Conservation (phyloP, 176 grass and related monocot genomes). For the Carex pumila region DNA sequence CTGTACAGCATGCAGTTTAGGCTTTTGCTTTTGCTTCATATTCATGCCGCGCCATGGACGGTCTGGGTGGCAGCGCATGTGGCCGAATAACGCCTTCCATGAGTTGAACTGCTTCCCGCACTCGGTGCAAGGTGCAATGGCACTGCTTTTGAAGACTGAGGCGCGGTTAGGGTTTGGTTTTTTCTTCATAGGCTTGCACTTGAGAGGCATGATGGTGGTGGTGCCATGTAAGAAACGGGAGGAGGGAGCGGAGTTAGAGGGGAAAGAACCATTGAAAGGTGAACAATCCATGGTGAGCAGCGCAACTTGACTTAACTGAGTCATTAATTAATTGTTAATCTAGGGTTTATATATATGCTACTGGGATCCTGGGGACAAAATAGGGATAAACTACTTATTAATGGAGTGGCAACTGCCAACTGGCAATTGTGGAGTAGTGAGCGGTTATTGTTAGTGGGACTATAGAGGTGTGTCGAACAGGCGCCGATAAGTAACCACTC, state of each 20-base stretch:
- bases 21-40: neutral
- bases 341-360: neutral
- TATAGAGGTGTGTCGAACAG: neutral
- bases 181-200: neutral
- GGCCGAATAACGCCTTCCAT: conserved; percentile 54
- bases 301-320: neutral
- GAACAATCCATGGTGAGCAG: neutral
- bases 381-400: neutral
- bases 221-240: neutral
- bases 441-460: conserved; percentile 2
- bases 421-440: neutral
- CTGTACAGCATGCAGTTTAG: neutral
- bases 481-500: neutral
- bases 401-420: neutral
- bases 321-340: neutral
- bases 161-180: neutral
- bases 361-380: neutral
- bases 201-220: neutral
- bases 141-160: neutral
- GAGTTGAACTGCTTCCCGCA: conserved; percentile 45
- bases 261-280: neutral
- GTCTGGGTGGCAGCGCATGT: conserved; percentile 75
- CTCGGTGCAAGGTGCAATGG: conserved; percentile 32
- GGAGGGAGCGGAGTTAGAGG: neutral
- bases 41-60: conserved; percentile 54